Evolutionary conservation across 139 green algal species (phyloP).

Genomic region (Tetradesmus lagerheimii): DNA sequence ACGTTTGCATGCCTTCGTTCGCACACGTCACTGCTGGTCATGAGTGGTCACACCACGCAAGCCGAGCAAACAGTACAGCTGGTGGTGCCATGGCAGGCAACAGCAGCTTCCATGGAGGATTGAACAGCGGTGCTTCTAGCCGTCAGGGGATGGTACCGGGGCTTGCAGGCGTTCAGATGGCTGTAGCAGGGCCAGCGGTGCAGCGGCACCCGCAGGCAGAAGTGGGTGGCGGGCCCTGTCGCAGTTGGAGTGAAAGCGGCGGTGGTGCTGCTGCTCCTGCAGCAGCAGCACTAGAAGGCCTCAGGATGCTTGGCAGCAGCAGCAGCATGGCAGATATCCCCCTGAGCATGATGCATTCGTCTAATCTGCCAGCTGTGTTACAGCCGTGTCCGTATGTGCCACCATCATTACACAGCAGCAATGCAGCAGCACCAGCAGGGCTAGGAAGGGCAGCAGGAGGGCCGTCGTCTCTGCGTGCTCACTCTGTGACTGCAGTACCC

Average conservation of each 20-base stretch:
- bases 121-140: neutral
- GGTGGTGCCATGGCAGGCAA: neutral
- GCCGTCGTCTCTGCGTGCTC: neutral
- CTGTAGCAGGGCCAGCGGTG: neutral
- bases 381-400: neutral
- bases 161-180: neutral
- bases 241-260: neutral
- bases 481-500: neutral
- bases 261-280: too few species aligned
- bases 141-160: neutral
- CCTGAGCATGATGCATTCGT: neutral
- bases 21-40: neutral
- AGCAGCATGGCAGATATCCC: neutral
- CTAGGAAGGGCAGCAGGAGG: neutral
- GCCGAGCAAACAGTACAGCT: neutral
- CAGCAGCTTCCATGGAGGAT: neutral
- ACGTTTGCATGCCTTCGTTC: neutral
- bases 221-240: too few species aligned
- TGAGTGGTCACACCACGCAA: neutral
- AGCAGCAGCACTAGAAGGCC: neutral
- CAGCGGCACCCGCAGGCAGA: too few species aligned
- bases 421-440: neutral
- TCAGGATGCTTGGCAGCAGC: neutral
- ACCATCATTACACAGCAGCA: neutral
- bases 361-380: neutral